Evolutionary conservation across 1,284 basidiomycete genomes (phyloP).

Genomic region (Sutorius eximius): DNA sequence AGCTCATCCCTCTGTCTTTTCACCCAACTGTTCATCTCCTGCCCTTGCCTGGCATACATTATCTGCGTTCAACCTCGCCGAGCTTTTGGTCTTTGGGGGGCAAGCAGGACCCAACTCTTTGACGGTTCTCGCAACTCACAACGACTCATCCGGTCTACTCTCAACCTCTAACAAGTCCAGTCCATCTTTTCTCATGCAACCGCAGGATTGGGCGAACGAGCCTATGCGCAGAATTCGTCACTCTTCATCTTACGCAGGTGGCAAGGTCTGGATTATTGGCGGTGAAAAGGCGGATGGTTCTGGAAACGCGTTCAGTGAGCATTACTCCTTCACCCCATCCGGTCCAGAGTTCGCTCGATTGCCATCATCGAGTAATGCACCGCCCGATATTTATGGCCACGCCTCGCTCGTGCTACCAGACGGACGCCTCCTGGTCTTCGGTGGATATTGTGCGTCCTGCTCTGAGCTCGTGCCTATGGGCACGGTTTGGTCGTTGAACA

Average conservation of each 20-base stretch:
- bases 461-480: constrained; percentile 53
- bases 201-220: constrained; percentile 59
- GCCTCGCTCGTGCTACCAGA: constrained; percentile 63
- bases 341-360: constrained; percentile 54
- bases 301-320: constrained; percentile 55
- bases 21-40: constrained; percentile 51
- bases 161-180: constrained; percentile 39
- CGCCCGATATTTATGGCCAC: constrained; percentile 72
- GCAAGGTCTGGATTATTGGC: constrained; percentile 59
- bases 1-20: no score
- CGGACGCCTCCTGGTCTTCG: constrained; percentile 72
- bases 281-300: constrained; percentile 81
- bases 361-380: constrained; percentile 52
- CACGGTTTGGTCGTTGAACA: constrained; percentile 66
- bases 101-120: constrained; percentile 61
- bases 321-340: constrained; percentile 63
- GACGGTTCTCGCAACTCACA: constrained; percentile 48
- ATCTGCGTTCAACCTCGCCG: constrained; percentile 56
- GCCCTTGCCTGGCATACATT: constrained; percentile 80
- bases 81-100: constrained; percentile 73
- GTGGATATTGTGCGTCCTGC: constrained; percentile 61
- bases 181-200: constrained; percentile 51
- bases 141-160: constrained; percentile 67
- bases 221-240: constrained; percentile 76
- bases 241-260: constrained; percentile 50